These are phyloP conservation scores for Diaporthe sp. DNA, from an alignment of 2,329 filamentous ascomycete genomes.

Conservation along the genomic window DNA sequence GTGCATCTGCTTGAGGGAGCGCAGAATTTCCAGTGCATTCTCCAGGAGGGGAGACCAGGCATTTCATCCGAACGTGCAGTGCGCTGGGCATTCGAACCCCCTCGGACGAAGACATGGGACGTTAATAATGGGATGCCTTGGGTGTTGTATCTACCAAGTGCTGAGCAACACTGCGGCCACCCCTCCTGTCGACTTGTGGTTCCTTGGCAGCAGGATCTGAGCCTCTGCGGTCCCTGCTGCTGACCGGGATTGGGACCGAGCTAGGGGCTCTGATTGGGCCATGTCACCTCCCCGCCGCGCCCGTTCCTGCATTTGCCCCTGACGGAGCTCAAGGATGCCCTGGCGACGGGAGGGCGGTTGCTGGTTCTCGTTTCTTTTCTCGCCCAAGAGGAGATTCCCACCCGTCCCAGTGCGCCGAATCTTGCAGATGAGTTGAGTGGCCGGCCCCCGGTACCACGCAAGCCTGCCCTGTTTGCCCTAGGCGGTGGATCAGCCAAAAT, in stretches of 20 bases:
- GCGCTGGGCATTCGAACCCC: background rate
- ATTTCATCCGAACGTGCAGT: conserved; percentile 23
- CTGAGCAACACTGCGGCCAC: conserved; percentile 33
- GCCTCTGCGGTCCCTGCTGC: conserved; percentile 24
- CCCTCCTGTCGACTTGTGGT: conserved; percentile 32
- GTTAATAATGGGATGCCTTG: conserved; percentile 19
- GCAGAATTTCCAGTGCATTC: background rate
- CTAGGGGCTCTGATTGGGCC: conserved; percentile 35
- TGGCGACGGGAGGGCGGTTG: conserved; percentile 31
- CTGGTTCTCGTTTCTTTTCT: conserved; percentile 32
- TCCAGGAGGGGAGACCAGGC: background rate
- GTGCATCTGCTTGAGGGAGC: conserved; percentile 11
- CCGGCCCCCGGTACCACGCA: conserved; percentile 26
- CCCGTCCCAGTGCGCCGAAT: conserved; percentile 32
- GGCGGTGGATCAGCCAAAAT: conserved; percentile 33
- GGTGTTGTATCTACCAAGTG: background rate
- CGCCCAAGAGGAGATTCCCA: conserved; percentile 30
- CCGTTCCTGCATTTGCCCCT: conserved; percentile 43
- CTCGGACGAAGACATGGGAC: conserved; percentile 34
- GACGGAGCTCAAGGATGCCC: conserved; percentile 33
- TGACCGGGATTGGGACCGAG: conserved; percentile 13
- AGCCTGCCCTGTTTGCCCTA: conserved; percentile 29
- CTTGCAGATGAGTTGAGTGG: conserved; percentile 33
- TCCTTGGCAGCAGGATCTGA: conserved; percentile 31
- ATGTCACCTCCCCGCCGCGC: conserved; percentile 31